Percentiles rank a stretch among this genome's conserved stretches.
phyloP scores from a whole-genome alignment of 495 filamentous ascomycete genomes.

The Geopyxis carbonaria region DNA sequence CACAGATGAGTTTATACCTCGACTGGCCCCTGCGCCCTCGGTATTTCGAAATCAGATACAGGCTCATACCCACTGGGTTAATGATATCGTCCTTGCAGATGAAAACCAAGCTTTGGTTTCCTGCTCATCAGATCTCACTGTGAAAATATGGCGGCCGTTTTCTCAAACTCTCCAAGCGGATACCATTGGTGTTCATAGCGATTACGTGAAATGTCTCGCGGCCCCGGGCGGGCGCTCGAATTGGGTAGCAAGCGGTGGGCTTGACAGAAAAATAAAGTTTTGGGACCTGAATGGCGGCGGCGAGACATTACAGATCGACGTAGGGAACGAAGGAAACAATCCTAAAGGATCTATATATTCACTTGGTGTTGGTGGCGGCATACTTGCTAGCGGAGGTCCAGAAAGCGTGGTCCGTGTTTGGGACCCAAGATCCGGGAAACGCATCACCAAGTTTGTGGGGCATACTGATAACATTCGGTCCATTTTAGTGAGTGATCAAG shows the following conservation, averaged over 20 bases:
- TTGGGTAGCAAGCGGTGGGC: slow-evolving; percentile 93
- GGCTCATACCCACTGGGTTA: slow-evolving; percentile 97
- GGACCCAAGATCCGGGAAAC: slow-evolving; percentile 78
- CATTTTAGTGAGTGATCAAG: slow-evolving; percentile 72
- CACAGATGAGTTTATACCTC: slow-evolving; percentile 24
- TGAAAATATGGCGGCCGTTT: slow-evolving; percentile 86
- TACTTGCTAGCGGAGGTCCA: slow-evolving; percentile 83
- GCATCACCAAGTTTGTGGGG: slow-evolving; percentile 92
- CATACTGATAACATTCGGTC: slow-evolving; percentile 90
- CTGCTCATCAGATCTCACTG: slow-evolving; percentile 85
- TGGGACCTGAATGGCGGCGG: slow-evolving; percentile 87
- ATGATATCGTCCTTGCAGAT: slow-evolving; percentile 78
- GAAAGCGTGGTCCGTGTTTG: slow-evolving; percentile 87
- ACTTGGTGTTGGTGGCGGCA: slow-evolving; percentile 48
- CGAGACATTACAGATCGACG: slow-evolving; percentile 68
- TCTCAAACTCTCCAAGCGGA: slow-evolving; percentile 50
- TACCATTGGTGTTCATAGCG: slow-evolving; percentile 79
- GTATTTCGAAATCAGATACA: slow-evolving; percentile 82
- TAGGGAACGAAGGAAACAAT: slow-evolving; percentile 50
- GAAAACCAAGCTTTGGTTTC: slow-evolving; percentile 74
- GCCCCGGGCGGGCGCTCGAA: slow-evolving; percentile 49
- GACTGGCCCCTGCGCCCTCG: slow-evolving; percentile 32
- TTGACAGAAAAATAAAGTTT: slow-evolving; percentile 77
- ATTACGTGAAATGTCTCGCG: slow-evolving; percentile 91
- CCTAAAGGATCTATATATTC: slow-evolving; percentile 95